Evolutionary conservation across 192 early-diverging fungal species (phyloP).

Genomic region (Backusella westeae): DNA sequence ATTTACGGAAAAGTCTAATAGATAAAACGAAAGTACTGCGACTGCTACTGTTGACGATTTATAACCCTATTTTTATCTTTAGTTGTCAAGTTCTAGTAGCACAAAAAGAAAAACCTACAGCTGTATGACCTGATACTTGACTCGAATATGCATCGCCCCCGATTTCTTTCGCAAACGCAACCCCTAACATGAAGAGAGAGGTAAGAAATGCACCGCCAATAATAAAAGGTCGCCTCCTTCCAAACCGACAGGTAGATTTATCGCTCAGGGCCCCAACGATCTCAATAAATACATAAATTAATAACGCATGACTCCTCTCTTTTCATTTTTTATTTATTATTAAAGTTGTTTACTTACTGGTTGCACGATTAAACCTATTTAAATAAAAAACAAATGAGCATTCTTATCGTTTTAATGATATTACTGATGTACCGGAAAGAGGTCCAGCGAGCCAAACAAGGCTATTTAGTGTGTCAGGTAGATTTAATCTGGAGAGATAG

Average conservation of each 20-base stretch:
- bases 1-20: neutral
- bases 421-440: neutral
- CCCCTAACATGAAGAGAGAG: slow-evolving; percentile 2
- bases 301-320: neutral
- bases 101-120: neutral
- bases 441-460: neutral
- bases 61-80: neutral
- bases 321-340: neutral
- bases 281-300: neutral
- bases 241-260: slow-evolving; percentile 1
- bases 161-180: slow-evolving; percentile 7
- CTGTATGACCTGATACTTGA: neutral
- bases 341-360: neutral
- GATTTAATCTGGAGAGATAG: neutral
- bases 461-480: neutral
- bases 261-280: slow-evolving; percentile 7
- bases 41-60: neutral
- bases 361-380: neutral
- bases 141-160: neutral
- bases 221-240: slow-evolving; percentile 8
- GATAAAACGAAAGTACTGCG: neutral
- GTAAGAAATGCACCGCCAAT: neutral
- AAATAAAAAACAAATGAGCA: neutral
- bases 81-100: neutral
- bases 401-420: neutral